A percentile compares a stretch with the other conserved stretches of the same genome.
Evolutionary conservation across 78 protist genomes (phyloP).

Genomic region (Dictyostelium brefeldianum): DNA sequence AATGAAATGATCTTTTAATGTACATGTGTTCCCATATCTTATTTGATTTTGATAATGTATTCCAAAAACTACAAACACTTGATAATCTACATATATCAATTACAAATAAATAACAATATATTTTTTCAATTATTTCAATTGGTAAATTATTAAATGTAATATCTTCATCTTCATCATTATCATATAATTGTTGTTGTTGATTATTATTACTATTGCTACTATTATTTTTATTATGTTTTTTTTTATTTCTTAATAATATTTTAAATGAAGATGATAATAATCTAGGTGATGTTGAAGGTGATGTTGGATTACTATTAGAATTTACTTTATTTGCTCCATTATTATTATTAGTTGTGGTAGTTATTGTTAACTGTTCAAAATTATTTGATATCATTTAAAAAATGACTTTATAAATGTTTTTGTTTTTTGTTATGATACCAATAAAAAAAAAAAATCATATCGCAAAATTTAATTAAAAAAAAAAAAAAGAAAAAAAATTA

Average conservation of each 20-base stretch:
- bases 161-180: not conserved
- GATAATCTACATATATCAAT: not conserved
- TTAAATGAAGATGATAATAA: too few relatives aligned
- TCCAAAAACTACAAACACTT: not conserved
- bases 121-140: slow-evolving; percentile 8
- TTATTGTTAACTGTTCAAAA: too few relatives aligned
- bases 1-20: slow-evolving; percentile 28
- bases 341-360: too few relatives aligned
- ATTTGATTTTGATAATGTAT: slow-evolving; percentile 7
- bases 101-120: slow-evolving; percentile 22
- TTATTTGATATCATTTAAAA: too few relatives aligned
- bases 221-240: not conserved
- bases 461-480: too few relatives aligned
- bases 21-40: slow-evolving; percentile 20
- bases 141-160: slow-evolving; percentile 18
- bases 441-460: too few relatives aligned
- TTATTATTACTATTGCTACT: too few relatives aligned
- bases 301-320: too few relatives aligned
- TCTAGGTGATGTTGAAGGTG: not conserved
- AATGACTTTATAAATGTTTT: too few relatives aligned
- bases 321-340: not conserved
- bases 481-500: too few relatives aligned
- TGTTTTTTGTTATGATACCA: too few relatives aligned
- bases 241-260: too few relatives aligned
- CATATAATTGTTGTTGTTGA: not conserved